A percentile compares a stretch with the other conserved stretches of the same genome.
Conservation (phyloP, 805 yeast species). For the Yarrowia divulgata region DNA sequence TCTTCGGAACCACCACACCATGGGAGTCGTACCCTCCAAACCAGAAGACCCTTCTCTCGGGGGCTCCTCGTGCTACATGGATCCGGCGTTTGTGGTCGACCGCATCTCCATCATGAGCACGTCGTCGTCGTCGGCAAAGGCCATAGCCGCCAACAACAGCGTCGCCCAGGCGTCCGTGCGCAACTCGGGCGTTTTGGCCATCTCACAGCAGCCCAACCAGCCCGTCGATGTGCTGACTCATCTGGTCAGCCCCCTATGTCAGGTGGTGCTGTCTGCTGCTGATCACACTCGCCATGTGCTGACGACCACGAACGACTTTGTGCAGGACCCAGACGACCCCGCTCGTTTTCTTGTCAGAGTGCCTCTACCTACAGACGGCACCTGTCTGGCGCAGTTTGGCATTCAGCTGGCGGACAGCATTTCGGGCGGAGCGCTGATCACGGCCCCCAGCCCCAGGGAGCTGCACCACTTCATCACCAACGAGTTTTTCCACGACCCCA, state of each 20-base stretch:
- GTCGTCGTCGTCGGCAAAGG: slow-evolving; percentile 29
- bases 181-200: slow-evolving; percentile 33
- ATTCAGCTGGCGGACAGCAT: slow-evolving; percentile 41
- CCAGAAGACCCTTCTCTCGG: slow-evolving; percentile 12
- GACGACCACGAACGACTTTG: slow-evolving; percentile 11
- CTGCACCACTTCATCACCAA: slow-evolving; percentile 49
- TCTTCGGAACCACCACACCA: neutral
- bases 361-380: slow-evolving; percentile 42
- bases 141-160: slow-evolving; percentile 34
- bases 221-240: slow-evolving; percentile 31
- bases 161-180: slow-evolving; percentile 6
- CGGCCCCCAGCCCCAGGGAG: slow-evolving; percentile 45
- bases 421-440: slow-evolving; percentile 49
- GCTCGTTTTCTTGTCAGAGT: slow-evolving; percentile 41
- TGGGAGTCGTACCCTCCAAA: slow-evolving; percentile 37
- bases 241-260: slow-evolving; percentile 1
- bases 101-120: slow-evolving; percentile 35
- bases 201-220: slow-evolving; percentile 14
- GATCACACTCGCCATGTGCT: slow-evolving; percentile 2
- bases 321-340: slow-evolving; percentile 42
- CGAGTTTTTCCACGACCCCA: slow-evolving; percentile 51
- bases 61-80: slow-evolving; percentile 21
- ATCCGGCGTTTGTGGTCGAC: slow-evolving; percentile 33
- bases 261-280: neutral
- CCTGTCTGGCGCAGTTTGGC: slow-evolving; percentile 42